phyloP scores from a whole-genome alignment of 164 flowering plant genomes.

The Magnolia officinalis region DNA sequence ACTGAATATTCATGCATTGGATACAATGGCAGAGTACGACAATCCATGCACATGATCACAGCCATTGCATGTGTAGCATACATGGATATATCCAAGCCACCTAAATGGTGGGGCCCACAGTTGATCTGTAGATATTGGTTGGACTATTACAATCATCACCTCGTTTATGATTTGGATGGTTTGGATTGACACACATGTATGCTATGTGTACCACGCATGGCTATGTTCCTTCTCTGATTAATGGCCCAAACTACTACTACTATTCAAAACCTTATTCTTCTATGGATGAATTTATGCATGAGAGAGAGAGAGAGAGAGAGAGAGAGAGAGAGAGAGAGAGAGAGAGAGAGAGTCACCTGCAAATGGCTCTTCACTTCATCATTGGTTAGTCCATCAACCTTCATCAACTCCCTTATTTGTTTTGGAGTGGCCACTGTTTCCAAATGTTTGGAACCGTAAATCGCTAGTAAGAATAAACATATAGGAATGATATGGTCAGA shows the following conservation, averaged over 20 bases:
- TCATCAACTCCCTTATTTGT: conserved; percentile 97
- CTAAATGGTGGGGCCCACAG: too few species aligned
- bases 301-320: conserved; percentile 6
- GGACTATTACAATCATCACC: too few species aligned
- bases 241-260: too few species aligned
- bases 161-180: not conserved
- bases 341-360: conserved; percentile 55
- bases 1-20: not conserved
- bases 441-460: not conserved
- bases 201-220: not conserved
- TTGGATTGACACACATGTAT: not conserved
- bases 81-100: too few species aligned
- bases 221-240: too few species aligned
- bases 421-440: conserved; percentile 93
- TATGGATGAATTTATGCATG: not conserved
- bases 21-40: not conserved
- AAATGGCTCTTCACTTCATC: conserved; percentile 99
- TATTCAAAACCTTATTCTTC: too few species aligned
- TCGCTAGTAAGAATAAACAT: too few species aligned
- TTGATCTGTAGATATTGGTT: too few species aligned
- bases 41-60: too few species aligned
- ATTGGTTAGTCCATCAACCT: conserved; percentile 97
- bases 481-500: too few species aligned
- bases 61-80: too few species aligned
- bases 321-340: conserved; percentile 21